Evolutionary conservation across 1,284 basidiomycete species (phyloP), one percentile per base, ranked within the genome.

Genomic region (Gymnopus androsaceus): DNA sequence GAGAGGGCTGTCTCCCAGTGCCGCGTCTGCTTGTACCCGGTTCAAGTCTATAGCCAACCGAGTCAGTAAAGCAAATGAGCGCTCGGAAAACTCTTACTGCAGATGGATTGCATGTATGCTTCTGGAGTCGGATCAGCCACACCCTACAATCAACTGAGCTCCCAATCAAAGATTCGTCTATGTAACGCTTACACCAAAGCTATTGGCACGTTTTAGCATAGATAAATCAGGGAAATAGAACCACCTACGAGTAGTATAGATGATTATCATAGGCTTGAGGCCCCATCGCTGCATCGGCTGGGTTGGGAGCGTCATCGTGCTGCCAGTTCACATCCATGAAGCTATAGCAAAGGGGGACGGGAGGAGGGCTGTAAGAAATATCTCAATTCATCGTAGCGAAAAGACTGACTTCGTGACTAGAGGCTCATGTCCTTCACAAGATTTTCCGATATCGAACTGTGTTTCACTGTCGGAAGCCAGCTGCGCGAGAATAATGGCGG

Each of bases 311-410:
- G 66, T 82, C 75, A 63, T 84, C 77, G 63, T 75, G 69, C 65
- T 92, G 90, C 89, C 89, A 92, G 60, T 80, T 82, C 50, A 86
- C 64, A 62, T 92, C 88, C 87, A 90, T 90, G 67, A 90, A 88
- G 59, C 88, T 91, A 45, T 45, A 25, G 7, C 30, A 27, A 17
- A 8, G 4, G 28, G 17, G 11, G 12, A 19, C 41, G 30, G 19
- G 55, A 17, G 8, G 4, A 36, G 17, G 11, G 12, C 23, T 44
- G 30, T 27, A 55, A 30, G 48, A 23, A 19, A 51, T 25, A 41
- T 42, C 23, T 5, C 14, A 5, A 7, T 40, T 15, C 31, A 23
- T 33, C 56, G 19, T 30, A 42, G 17, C 31, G 30, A 3, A 12
- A 36, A 27, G 5, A 61, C 66, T 15, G 59, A 83, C 83, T 70